phyloP scores from a whole-genome alignment of 2,329 filamentous ascomycete genomes.

The Xenosphaeropsis pyriputrescens region DNA sequence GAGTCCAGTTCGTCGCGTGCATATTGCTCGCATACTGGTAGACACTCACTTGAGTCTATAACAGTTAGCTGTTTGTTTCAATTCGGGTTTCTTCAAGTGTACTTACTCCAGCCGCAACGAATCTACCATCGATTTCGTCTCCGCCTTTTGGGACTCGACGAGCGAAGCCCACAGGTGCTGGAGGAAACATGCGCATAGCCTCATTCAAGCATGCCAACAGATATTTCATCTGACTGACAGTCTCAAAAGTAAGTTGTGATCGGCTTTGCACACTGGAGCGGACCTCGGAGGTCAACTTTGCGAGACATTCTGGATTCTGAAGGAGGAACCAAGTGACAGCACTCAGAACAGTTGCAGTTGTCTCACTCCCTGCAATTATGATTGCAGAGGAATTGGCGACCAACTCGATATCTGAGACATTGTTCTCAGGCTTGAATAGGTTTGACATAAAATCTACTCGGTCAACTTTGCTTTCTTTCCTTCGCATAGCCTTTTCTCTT shows the following conservation, averaged over 20 bases:
- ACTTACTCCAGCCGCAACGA: constrained; percentile 19
- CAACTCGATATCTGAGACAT: not conserved
- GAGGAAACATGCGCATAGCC: constrained; percentile 26
- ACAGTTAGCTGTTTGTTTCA: too few relatives aligned
- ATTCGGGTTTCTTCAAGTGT: too few relatives aligned
- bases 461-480: not conserved
- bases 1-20: too few relatives aligned
- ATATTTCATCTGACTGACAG: constrained; percentile 14
- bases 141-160: constrained; percentile 28
- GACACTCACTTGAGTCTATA: too few relatives aligned
- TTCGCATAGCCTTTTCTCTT: not conserved
- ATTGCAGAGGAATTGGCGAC: not conserved
- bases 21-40: too few relatives aligned
- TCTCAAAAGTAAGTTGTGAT: too few relatives aligned
- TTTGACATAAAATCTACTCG: not conserved
- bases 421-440: not conserved
- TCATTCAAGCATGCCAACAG: constrained; percentile 34
- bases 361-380: not conserved
- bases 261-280: too few relatives aligned
- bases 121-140: constrained; percentile 23
- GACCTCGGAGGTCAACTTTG: too few relatives aligned
- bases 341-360: not conserved
- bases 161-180: constrained; percentile 24
- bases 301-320: too few relatives aligned
- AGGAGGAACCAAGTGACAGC: too few relatives aligned